Evolutionary conservation across 306 rosid species (phyloP).

Genomic region (Fragaria ananassa): DNA sequence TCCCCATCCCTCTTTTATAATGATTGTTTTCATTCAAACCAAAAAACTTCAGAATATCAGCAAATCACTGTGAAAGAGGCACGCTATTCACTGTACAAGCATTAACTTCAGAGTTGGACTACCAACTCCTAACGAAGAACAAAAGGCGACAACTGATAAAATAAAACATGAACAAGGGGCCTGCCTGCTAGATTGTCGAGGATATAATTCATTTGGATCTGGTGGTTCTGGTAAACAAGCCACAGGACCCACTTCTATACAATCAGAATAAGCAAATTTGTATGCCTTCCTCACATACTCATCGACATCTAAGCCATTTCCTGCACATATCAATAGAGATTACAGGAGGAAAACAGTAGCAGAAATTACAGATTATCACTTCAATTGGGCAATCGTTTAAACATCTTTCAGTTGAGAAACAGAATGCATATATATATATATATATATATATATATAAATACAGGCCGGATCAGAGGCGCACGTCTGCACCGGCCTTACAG

Average conservation of each 20-base stretch:
- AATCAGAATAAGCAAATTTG: conserved; percentile 95
- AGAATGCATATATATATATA: background rate
- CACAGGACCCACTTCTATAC: conserved; percentile 94
- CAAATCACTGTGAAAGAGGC: conserved; percentile 2
- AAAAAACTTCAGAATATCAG: background rate
- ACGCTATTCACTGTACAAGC: background rate
- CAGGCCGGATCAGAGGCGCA: too few species aligned
- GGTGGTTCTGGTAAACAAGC: conserved; percentile 96
- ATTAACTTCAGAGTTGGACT: background rate
- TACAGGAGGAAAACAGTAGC: conserved; percentile 12
- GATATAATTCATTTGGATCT: conserved; percentile 95
- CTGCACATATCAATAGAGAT: conserved; percentile 38
- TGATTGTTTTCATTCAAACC: background rate
- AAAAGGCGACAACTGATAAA: background rate
- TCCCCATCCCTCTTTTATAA: background rate
- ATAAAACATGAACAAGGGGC: conserved; percentile 30
- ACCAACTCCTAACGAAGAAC: conserved; percentile 1
- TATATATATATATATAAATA: too few species aligned
- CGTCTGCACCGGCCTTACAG: too few species aligned
- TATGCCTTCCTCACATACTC: conserved; percentile 97
- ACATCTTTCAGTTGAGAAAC: conserved; percentile 21
- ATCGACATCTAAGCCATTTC: conserved; percentile 96
- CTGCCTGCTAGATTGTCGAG: conserved; percentile 92
- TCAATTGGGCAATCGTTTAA: conserved; percentile 18
- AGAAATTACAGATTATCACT: conserved; percentile 11